phyloP scores from a whole-genome alignment of 345 rosid species.

The Ceriops decandra region DNA sequence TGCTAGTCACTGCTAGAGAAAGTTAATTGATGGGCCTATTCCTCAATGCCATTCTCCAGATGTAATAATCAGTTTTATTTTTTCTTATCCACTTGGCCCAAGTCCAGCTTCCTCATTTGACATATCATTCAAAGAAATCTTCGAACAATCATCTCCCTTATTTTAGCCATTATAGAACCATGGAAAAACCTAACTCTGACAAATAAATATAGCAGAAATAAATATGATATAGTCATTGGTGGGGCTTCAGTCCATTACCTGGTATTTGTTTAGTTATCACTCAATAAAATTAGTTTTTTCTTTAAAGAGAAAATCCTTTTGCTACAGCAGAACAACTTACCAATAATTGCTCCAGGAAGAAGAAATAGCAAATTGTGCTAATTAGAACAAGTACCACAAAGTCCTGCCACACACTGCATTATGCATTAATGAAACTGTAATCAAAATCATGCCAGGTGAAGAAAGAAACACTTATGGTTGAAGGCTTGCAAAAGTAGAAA shows the following conservation, averaged over 20 bases:
- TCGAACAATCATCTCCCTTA: neutral
- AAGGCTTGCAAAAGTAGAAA: too few relatives aligned
- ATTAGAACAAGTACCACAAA: constrained; percentile 88
- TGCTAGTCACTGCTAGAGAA: too few relatives aligned
- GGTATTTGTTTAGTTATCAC: neutral
- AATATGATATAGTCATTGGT: neutral
- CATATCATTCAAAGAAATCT: neutral
- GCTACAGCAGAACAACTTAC: constrained; percentile 36
- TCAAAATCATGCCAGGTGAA: neutral
- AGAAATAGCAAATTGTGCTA: constrained; percentile 89
- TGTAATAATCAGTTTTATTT: neutral
- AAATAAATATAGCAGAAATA: neutral
- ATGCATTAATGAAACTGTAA: neutral
- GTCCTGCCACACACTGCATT: constrained; percentile 90
- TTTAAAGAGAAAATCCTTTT: too few relatives aligned
- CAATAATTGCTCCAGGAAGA: constrained; percentile 93
- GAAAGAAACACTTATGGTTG: too few relatives aligned
- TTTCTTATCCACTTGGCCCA: neutral
- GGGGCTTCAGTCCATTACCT: too few relatives aligned
- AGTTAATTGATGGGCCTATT: too few relatives aligned
- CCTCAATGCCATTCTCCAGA: too few relatives aligned
- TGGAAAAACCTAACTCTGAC: neutral
- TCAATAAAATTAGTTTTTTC: too few relatives aligned
- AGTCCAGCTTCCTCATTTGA: neutral
- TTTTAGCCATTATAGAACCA: neutral